Conservation (phyloP, 1,284 basidiomycete species). For the Omphalotus olearius region DNA sequence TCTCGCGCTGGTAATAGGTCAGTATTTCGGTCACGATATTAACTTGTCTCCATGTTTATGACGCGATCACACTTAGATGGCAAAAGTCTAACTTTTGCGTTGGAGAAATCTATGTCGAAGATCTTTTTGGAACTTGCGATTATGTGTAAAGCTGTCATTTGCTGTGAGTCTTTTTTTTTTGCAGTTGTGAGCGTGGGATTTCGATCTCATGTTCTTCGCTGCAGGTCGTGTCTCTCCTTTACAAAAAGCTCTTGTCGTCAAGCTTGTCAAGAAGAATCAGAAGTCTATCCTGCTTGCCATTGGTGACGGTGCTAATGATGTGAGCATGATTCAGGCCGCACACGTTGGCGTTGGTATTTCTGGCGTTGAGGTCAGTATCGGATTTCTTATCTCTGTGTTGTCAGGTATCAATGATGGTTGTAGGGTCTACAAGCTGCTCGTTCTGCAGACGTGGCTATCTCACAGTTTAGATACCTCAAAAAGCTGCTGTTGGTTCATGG, state of each 20-base stretch:
- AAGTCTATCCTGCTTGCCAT: conserved; percentile 92
- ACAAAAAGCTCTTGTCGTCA: conserved; percentile 97
- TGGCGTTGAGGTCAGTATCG: conserved; percentile 77
- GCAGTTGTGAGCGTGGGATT: neutral
- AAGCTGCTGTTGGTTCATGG: conserved; percentile 97
- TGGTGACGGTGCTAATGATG: conserved; percentile 96
- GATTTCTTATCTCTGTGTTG: neutral
- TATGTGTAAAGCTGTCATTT: conserved; percentile 97
- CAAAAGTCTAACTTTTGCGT: conserved; percentile 88
- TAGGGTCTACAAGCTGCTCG: conserved; percentile 96
- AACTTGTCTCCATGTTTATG: neutral
- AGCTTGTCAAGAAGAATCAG: conserved; percentile 96
- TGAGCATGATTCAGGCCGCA: conserved; percentile 95
- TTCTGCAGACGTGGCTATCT: conserved; percentile 95
- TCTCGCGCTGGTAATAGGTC: conserved; percentile 91
- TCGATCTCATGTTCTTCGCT: conserved; percentile 5
- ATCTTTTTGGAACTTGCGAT: conserved; percentile 93
- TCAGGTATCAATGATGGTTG: neutral
- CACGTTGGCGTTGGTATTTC: conserved; percentile 98
- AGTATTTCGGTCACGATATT: conserved; percentile 19
- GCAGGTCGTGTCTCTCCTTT: conserved; percentile 94
- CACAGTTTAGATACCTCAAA: conserved; percentile 96
- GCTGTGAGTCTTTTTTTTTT: conserved; percentile 79
- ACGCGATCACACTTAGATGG: conserved; percentile 59
- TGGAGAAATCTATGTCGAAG: conserved; percentile 90